phyloP scores from a whole-genome alignment of 2,329 filamentous ascomycete species.

The Fusarium sp. region DNA sequence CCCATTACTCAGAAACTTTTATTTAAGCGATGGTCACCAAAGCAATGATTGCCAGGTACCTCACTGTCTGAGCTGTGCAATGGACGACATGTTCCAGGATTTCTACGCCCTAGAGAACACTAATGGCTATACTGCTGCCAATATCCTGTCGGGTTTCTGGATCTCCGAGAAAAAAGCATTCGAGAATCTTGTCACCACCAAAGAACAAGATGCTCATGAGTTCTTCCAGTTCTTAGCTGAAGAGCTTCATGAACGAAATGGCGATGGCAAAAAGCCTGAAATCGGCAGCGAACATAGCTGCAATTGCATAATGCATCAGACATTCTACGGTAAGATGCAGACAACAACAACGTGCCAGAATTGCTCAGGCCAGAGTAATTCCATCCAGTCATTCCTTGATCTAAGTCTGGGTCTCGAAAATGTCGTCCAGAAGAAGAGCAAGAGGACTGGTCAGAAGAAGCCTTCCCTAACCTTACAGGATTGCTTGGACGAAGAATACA shows the following conservation, averaged over 20 bases:
- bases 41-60: constrained; percentile 75
- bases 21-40: constrained; percentile 89
- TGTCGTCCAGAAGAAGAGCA: constrained; percentile 72
- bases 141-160: constrained; percentile 91
- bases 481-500: constrained; percentile 88
- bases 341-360: constrained; percentile 92
- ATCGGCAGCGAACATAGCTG: constrained; percentile 74
- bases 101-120: constrained; percentile 80
- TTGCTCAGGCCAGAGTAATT: constrained; percentile 84
- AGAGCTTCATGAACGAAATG: constrained; percentile 86
- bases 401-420: constrained; percentile 88
- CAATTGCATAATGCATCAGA: constrained; percentile 92
- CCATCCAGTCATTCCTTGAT: constrained; percentile 90
- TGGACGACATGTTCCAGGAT: constrained; percentile 80
- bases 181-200: constrained; percentile 85
- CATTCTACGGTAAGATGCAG: constrained; percentile 91
- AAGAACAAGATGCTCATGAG: constrained; percentile 96
- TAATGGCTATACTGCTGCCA: constrained; percentile 90
- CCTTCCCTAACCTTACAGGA: constrained; percentile 67
- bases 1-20: constrained; percentile 89
- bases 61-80: constrained; percentile 75
- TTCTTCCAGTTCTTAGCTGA: constrained; percentile 97
- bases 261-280: constrained; percentile 73
- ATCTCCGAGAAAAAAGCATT: constrained; percentile 80
- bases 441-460: constrained; percentile 63